Evolutionary conservation across 768 basidiomycete genomes (phyloP).

Genomic region (Trametes cubensis): DNA sequence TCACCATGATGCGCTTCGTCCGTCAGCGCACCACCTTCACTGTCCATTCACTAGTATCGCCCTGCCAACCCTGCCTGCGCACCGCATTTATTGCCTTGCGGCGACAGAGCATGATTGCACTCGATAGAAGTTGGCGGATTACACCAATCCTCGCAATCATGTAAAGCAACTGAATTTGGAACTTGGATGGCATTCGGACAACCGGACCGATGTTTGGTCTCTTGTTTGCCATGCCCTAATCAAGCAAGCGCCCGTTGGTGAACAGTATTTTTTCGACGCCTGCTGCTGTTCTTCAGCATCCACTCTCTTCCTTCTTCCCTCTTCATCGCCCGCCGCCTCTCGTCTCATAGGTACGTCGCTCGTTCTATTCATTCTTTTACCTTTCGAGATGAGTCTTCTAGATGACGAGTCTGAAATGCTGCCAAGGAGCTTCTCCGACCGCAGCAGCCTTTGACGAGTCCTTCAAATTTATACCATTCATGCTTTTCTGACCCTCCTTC

Average conservation of each 20-base stretch:
- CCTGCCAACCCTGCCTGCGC: too few species aligned
- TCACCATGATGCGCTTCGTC: too few species aligned
- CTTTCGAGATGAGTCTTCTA: slow-evolving; percentile 50
- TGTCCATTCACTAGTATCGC: too few species aligned
- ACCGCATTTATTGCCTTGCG: too few species aligned
- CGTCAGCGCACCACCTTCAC: too few species aligned
- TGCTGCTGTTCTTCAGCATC: background rate
- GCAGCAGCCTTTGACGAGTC: slow-evolving; percentile 59
- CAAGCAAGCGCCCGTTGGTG: background rate
- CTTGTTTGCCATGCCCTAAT: slow-evolving; percentile 2
- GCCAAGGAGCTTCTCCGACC: slow-evolving; percentile 62
- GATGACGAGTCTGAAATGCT: slow-evolving; percentile 84
- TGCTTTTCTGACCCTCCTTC: slow-evolving; percentile 74
- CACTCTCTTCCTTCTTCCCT: background rate
- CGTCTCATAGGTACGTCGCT: slow-evolving; percentile 13
- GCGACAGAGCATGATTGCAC: too few species aligned
- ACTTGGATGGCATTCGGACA: too few species aligned
- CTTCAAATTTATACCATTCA: slow-evolving; percentile 81
- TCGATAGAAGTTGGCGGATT: too few species aligned
- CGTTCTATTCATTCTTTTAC: background rate
- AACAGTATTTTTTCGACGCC: slow-evolving; percentile 11
- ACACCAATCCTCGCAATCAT: too few species aligned
- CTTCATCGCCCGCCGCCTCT: slow-evolving; percentile 24
- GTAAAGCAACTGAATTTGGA: too few species aligned
- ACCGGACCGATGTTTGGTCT: slow-evolving; percentile 17